These are phyloP conservation scores for Puccinia triticina DNA, from an alignment of 1,284 basidiomycete genomes.

Conservation along the genomic window DNA sequence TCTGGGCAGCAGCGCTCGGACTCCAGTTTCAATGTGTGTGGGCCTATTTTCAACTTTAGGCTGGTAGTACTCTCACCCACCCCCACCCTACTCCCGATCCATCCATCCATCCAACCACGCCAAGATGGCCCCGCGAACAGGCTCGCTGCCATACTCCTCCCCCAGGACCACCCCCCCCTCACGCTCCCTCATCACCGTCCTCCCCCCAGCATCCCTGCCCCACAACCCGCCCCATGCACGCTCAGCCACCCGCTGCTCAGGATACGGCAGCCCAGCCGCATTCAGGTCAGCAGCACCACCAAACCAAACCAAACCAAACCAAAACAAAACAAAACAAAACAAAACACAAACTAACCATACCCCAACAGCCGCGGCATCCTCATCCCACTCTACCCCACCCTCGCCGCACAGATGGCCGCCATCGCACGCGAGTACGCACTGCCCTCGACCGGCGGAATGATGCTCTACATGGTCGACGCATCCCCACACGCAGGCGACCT, in stretches of 20 bases:
- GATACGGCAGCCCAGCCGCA: constrained; percentile 56
- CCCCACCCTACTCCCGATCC: no score
- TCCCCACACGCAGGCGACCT: constrained; percentile 16
- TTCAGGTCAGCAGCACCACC: constrained; percentile 58
- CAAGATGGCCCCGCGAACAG: no score
- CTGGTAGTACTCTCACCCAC: no score
- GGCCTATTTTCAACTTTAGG: no score
- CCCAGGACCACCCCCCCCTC: background rate
- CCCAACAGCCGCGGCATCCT: constrained; percentile 73
- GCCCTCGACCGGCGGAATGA: constrained; percentile 74
- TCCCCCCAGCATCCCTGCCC: constrained; percentile 57
- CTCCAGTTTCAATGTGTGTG: no score
- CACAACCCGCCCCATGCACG: constrained; percentile 57
- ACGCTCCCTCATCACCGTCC: constrained; percentile 57
- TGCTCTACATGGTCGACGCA: constrained; percentile 70
- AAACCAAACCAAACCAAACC: no score
- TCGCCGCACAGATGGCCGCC: constrained; percentile 73
- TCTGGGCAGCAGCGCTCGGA: no score
- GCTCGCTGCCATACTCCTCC: no score
- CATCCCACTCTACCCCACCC: constrained; percentile 71
- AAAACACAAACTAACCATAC: no score
- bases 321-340: no score
- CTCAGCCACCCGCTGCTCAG: constrained; percentile 55
- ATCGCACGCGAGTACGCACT: constrained; percentile 84
- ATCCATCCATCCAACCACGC: no score